These are phyloP conservation scores for Haematococcus lacustris DNA, from an alignment of 139 green algal species.

Conservation along the genomic window DNA sequence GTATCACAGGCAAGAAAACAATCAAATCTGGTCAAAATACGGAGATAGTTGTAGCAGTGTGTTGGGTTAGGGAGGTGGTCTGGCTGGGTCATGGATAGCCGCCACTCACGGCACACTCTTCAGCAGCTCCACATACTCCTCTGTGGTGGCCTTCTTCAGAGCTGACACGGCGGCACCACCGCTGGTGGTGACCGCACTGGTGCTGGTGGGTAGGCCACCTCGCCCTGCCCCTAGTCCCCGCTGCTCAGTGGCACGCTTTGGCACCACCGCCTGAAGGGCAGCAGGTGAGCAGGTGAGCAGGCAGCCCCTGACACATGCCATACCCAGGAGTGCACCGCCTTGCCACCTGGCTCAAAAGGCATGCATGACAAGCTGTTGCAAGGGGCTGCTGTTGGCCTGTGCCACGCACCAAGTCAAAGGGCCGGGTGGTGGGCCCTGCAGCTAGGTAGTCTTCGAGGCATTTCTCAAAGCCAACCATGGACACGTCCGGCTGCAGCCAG, in stretches of 20 bases:
- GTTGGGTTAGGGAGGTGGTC: no score
- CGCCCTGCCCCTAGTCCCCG: background rate
- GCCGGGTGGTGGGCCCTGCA: conserved; percentile 34
- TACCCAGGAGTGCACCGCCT: no score
- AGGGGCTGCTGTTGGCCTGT: no score
- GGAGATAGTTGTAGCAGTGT: no score
- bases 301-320: background rate
- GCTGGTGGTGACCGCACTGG: conserved; percentile 17
- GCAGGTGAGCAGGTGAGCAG: background rate
- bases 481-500: conserved; percentile 55
- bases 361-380: no score
- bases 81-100: no score
- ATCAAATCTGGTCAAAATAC: no score
- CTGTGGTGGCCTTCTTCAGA: conserved; percentile 23
- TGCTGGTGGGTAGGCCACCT: conserved; percentile 3
- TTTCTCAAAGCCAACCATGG: conserved; percentile 70
- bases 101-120: conserved; percentile 20
- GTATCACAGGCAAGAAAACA: no score
- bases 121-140: conserved; percentile 36
- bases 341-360: no score
- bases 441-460: conserved; percentile 74
- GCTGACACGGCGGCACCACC: no score
- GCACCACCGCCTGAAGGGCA: conserved; percentile 23
- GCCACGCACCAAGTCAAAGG: conserved; percentile 70
- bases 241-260: conserved; percentile 20